A percentile compares a stretch with the other conserved stretches of the same genome.
These are phyloP conservation scores for Shiraia bambusicola DNA, from an alignment of 2,329 filamentous ascomycete species.

Conservation along the genomic window DNA sequence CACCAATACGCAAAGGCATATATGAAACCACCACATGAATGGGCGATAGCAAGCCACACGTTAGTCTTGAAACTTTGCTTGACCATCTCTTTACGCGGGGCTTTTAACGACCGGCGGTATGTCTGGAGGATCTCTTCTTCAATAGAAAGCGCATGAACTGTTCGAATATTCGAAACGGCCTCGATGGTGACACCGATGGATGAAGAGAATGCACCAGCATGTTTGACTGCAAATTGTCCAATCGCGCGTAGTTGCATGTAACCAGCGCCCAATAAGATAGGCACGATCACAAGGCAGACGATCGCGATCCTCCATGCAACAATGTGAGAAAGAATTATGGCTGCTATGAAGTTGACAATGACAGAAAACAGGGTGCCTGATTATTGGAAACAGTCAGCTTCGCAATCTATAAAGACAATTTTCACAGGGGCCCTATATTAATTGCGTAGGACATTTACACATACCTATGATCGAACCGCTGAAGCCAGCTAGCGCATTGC, in stretches of 20 bases:
- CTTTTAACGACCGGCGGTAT: conserved; percentile 49
- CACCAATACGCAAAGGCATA: conserved; percentile 81
- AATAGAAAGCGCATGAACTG: conserved; percentile 54
- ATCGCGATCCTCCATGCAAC: conserved; percentile 76
- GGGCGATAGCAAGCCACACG: conserved; percentile 62
- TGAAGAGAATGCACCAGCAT: conserved; percentile 53
- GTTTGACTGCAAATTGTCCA: conserved; percentile 58
- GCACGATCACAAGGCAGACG: conserved; percentile 69
- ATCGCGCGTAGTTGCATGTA: conserved; percentile 68
- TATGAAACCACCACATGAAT: conserved; percentile 65
- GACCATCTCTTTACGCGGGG: conserved; percentile 53
- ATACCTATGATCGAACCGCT: conserved; percentile 66
- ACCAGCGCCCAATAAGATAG: conserved; percentile 67
- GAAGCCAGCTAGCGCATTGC: conserved; percentile 66
- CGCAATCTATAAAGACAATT: too few relatives aligned
- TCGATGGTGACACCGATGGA: conserved; percentile 56
- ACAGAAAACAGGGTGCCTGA: conserved; percentile 65
- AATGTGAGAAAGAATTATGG: conserved; percentile 68
- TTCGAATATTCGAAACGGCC: conserved; percentile 55
- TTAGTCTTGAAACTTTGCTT: conserved; percentile 56
- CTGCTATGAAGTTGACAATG: conserved; percentile 66
- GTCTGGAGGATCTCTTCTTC: conserved; percentile 52
- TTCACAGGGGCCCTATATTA: too few relatives aligned
- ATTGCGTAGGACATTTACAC: not conserved
- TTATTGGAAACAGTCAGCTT: not conserved